These are phyloP conservation scores for Epichloe uncinata DNA, from an alignment of 2,329 filamentous ascomycete genomes.

Conservation along the genomic window DNA sequence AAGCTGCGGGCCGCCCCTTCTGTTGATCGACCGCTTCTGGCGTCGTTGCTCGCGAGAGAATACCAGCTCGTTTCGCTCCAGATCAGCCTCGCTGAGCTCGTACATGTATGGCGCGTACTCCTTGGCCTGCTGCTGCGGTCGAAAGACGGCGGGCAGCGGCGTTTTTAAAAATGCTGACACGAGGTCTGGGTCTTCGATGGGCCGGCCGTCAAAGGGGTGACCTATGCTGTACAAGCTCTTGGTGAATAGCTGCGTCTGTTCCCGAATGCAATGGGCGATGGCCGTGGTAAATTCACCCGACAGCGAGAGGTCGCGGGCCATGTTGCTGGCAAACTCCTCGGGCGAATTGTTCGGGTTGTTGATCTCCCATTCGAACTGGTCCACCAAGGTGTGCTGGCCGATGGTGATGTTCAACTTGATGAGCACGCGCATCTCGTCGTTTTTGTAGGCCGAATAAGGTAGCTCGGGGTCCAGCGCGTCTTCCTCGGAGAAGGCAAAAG, in stretches of 20 bases:
- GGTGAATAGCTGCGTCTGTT: slow-evolving; percentile 90
- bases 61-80: slow-evolving; percentile 82
- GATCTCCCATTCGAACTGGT: slow-evolving; percentile 99
- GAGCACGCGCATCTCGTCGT: slow-evolving; percentile 95
- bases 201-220: slow-evolving; percentile 88
- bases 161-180: slow-evolving; percentile 74
- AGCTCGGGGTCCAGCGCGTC: slow-evolving; percentile 80
- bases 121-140: slow-evolving; percentile 83
- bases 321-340: slow-evolving; percentile 82
- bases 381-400: slow-evolving; percentile 81
- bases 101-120: slow-evolving; percentile 91
- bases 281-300: slow-evolving; percentile 94
- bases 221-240: slow-evolving; percentile 86
- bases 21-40: slow-evolving; percentile 90
- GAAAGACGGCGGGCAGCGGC: slow-evolving; percentile 69
- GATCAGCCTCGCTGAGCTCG: slow-evolving; percentile 78
- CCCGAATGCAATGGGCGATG: slow-evolving; percentile 93
- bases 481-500: slow-evolving; percentile 79
- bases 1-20: slow-evolving; percentile 78
- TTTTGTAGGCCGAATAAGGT: slow-evolving; percentile 90
- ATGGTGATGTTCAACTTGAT: slow-evolving; percentile 98
- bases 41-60: slow-evolving; percentile 87
- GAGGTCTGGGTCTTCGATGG: slow-evolving; percentile 84
- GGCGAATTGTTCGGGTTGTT: slow-evolving; percentile 90
- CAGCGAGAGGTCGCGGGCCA: slow-evolving; percentile 80